Percentiles rank a stretch among this genome's conserved stretches.
Conservation (phyloP, 164 flowering plant genomes). For the Vitis vinifera region DNA sequence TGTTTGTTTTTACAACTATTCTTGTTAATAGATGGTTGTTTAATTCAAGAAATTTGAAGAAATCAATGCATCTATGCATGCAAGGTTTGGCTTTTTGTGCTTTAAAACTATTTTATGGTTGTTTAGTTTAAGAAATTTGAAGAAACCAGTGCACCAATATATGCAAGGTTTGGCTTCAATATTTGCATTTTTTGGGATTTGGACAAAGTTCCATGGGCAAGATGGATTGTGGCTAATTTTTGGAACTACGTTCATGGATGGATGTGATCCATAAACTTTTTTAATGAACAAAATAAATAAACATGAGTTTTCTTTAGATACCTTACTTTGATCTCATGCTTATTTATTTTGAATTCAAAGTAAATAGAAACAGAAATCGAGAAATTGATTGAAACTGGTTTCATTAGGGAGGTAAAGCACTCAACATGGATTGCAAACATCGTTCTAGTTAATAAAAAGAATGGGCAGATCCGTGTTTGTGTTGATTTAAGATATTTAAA, state of each 20-base stretch:
- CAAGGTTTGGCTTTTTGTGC: conserved; percentile 36
- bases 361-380: no score
- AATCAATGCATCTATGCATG: conserved; percentile 79
- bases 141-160: conserved; percentile 80
- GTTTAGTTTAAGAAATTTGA: conserved; percentile 76
- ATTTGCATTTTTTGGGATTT: conserved; percentile 78
- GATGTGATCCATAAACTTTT: conserved; percentile 66
- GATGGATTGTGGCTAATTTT: conserved; percentile 74
- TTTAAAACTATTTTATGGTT: conserved; percentile 2
- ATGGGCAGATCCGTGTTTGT: no score
- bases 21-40: conserved; percentile 82
- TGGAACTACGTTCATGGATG: conserved; percentile 96
- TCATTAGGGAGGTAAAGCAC: no score
- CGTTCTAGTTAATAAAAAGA: no score
- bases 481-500: no score
- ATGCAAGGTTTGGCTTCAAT: conserved; percentile 88
- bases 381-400: no score
- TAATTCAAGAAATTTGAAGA: conserved; percentile 74
- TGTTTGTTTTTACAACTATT: conserved; percentile 53
- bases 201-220: conserved; percentile 75
- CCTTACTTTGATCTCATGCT: no score
- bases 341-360: no score
- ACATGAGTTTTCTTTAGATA: no score
- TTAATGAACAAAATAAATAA: no score
- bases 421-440: no score